Evolutionary conservation across 1,284 basidiomycete genomes (phyloP), one percentile per base, ranked within the genome.

Genomic region (Ganoderma lucidum): DNA sequence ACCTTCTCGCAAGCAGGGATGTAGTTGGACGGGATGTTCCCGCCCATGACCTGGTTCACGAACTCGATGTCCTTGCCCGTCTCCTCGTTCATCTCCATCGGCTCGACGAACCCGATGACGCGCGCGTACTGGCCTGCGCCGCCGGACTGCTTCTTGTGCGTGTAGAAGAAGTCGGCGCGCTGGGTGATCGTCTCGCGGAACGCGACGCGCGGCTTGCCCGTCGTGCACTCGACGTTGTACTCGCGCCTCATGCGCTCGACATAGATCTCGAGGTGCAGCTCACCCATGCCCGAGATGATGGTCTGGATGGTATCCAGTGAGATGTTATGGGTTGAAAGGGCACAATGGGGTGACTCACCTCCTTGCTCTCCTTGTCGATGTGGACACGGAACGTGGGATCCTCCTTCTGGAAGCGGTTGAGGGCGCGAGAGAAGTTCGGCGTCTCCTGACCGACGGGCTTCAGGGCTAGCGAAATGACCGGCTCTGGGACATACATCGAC

Each of bases 261-360:
- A 83, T 99, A 99, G 78, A 99, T 98, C 79, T 99, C 98, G 35
- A 99, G 89, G 80, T 99, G 98, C 12, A 99, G 89, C 82, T 99
- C 98, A 39, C 97, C 98, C 98, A 99, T 99, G 23, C 98, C 98
- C 42, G 96, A 97, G 73, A 99, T 99, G 81, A 99, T 99, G n/a
- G 98, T 99, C 93, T 96, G 74, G 59, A 28, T 3, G 45, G 3
- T 30, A 63, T n/a, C 37, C 37, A 44, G 63, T 62, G 68, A 70
- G 61, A 15, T 35, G 37, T 60, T 6, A 62, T 8, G 30, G 35
- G 1, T 9, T 48, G 19, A 53, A 59, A 45, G 10, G 15, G 23
- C 32, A 53, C 12, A 6, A 2, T 30, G 6, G 35, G 5, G 17
- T 3, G 32, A 71, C 80, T 65, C 73, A 93, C 93, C 88, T 99